Conservation (phyloP, 2,329 filamentous ascomycete genomes). For the Gliomastix tumulicola region DNA sequence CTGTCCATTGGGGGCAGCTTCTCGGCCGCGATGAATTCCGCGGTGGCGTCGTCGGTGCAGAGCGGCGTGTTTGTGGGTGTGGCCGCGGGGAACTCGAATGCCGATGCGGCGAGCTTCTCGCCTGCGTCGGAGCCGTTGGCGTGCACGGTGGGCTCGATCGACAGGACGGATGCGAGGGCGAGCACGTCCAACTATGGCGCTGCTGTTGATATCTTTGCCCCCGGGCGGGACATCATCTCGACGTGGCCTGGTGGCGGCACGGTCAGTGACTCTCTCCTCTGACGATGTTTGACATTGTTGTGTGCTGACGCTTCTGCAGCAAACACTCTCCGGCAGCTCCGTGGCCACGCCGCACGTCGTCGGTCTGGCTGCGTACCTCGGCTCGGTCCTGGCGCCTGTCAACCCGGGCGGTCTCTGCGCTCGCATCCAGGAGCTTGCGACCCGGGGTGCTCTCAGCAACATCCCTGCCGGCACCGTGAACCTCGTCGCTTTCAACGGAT, state of each 20-base stretch:
- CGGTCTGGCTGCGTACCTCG: constrained; percentile 3
- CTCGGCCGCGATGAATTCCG: constrained; percentile 14
- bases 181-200: constrained; percentile 42
- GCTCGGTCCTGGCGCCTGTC: neutral
- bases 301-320: neutral
- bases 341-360: constrained; percentile 2
- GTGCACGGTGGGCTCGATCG: constrained; percentile 14
- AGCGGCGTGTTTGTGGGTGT: constrained; percentile 10
- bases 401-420: constrained; percentile 47
- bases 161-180: constrained; percentile 22
- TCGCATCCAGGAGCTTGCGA: constrained; percentile 55
- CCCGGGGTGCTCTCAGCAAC: constrained; percentile 17
- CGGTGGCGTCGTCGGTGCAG: constrained; percentile 20
- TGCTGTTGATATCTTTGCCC: constrained; percentile 40
- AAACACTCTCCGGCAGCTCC: constrained; percentile 2
- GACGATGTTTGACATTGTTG: neutral
- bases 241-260: constrained; percentile 33
- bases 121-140: constrained; percentile 10
- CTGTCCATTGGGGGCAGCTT: constrained; percentile 26
- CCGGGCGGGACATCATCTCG: constrained; percentile 34
- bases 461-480: constrained; percentile 23
- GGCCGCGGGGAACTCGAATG: constrained; percentile 9
- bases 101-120: constrained; percentile 6
- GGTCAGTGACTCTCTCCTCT: constrained; percentile 9
- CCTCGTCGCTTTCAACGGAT: constrained; percentile 24